Percentiles rank a stretch among this genome's conserved stretches.
phyloP scores from a whole-genome alignment of 495 filamentous ascomycete genomes.

The Amniculicola lignicola region DNA sequence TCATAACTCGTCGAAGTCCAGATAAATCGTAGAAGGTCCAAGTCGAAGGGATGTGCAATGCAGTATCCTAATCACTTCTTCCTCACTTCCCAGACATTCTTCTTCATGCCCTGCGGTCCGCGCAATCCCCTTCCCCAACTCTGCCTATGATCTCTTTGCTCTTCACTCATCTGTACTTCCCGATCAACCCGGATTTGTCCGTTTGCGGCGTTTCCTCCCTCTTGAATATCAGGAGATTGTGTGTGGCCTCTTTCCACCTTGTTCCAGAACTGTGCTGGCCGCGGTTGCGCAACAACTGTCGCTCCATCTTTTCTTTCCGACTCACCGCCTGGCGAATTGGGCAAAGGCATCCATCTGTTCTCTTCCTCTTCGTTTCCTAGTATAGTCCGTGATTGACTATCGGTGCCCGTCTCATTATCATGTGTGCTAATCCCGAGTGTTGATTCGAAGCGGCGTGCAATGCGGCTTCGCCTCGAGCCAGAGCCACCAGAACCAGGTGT shows the following conservation, averaged over 20 bases:
- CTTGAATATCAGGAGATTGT: neutral
- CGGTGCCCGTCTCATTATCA: constrained; percentile 13
- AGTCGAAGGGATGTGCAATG: too few relatives aligned
- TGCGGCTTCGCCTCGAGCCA: constrained; percentile 14
- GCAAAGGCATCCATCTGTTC: neutral
- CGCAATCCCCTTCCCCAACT: neutral
- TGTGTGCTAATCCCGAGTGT: constrained; percentile 7
- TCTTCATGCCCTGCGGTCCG: constrained; percentile 11
- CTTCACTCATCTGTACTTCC: neutral
- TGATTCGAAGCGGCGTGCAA: constrained; percentile 5
- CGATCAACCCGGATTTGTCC: neutral
- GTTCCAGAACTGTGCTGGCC: constrained; percentile 20
- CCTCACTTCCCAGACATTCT: constrained; percentile 25
- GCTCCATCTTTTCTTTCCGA: neutral
- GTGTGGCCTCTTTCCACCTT: constrained; percentile 11
- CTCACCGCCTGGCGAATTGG: neutral
- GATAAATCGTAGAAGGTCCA: too few relatives aligned
- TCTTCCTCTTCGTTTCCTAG: constrained; percentile 19
- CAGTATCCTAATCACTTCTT: constrained; percentile 23
- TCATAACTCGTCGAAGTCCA: too few relatives aligned
- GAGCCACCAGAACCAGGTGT: constrained; percentile 4
- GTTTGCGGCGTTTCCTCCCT: neutral
- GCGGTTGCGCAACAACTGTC: neutral
- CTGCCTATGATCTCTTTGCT: neutral
- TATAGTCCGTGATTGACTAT: constrained; percentile 24